phyloP scores from a whole-genome alignment of 2,329 filamentous ascomycete genomes.

The Colletotrichum sp. region DNA sequence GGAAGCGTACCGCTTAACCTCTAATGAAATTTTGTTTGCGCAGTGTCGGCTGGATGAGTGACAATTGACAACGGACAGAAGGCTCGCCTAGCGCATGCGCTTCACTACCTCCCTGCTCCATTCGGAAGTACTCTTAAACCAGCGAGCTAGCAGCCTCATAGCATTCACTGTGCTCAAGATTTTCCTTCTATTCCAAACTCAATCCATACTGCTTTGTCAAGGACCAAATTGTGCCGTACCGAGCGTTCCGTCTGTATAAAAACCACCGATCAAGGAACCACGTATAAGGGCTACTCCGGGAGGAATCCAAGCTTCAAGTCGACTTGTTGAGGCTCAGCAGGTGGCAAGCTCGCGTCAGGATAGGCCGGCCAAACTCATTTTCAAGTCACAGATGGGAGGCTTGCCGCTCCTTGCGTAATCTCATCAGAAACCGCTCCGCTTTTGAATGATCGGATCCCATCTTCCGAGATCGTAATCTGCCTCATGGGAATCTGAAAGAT shows the following conservation, averaged over 20 bases:
- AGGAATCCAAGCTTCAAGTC: not conserved
- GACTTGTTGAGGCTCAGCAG: not conserved
- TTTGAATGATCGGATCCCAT: not conserved
- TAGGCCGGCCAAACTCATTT: not conserved
- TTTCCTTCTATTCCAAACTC: not conserved
- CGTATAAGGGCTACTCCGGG: not conserved
- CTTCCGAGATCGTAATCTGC: not conserved
- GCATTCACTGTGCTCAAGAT: not conserved
- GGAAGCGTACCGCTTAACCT: not conserved
- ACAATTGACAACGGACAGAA: not conserved
- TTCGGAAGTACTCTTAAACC: not conserved
- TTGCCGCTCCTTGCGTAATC: not conserved
- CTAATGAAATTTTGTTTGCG: not conserved
- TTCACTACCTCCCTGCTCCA: not conserved
- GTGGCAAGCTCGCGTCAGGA: not conserved
- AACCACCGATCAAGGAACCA: not conserved
- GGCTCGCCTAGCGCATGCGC: not conserved
- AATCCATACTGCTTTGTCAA: not conserved
- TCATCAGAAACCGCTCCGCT: not conserved
- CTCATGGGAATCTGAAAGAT: not conserved
- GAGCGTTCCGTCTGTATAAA: not conserved
- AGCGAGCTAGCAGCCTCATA: not conserved
- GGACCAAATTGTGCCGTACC: not conserved
- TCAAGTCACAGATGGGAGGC: not conserved
- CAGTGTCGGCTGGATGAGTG: not conserved